phyloP scores from a whole-genome alignment of 2,329 filamentous ascomycete species.

The Chaetomium globosum region DNA sequence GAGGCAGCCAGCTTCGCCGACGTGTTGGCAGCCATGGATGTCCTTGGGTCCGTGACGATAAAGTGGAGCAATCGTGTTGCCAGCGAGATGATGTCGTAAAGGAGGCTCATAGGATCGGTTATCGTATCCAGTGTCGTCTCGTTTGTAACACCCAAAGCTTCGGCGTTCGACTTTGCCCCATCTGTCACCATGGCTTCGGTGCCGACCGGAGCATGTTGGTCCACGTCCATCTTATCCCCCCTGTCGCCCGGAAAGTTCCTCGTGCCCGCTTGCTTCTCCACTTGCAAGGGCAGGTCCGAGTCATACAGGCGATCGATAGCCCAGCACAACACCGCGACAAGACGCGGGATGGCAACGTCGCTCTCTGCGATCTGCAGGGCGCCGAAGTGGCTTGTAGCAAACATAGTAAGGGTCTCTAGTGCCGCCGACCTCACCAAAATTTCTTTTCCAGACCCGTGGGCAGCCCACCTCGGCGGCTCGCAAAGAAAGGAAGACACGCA shows the following conservation, averaged over 20 bases:
- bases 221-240: slow-evolving; percentile 20
- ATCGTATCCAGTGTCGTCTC: slow-evolving; percentile 24
- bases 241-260: background rate
- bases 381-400: slow-evolving; percentile 65
- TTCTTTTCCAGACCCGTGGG: slow-evolving; percentile 41
- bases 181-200: background rate
- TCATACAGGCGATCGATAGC: slow-evolving; percentile 77
- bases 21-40: slow-evolving; percentile 59
- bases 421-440: slow-evolving; percentile 50
- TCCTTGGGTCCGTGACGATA: slow-evolving; percentile 54
- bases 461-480: slow-evolving; percentile 54
- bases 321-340: slow-evolving; percentile 65
- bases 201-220: background rate
- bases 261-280: background rate
- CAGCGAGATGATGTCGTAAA: slow-evolving; percentile 54
- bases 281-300: slow-evolving; percentile 44
- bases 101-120: slow-evolving; percentile 33
- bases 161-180: background rate
- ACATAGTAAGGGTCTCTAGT: slow-evolving; percentile 59
- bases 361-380: slow-evolving; percentile 68
- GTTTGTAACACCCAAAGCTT: slow-evolving; percentile 14
- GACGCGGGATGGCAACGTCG: slow-evolving; percentile 68
- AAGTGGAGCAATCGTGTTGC: slow-evolving; percentile 55
- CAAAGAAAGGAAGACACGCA: slow-evolving; percentile 64
- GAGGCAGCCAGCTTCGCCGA: slow-evolving; percentile 70